These are phyloP conservation scores for Kitagawia praeruptora DNA, from an alignment of 129 eudicot genomes.

Conservation along the genomic window DNA sequence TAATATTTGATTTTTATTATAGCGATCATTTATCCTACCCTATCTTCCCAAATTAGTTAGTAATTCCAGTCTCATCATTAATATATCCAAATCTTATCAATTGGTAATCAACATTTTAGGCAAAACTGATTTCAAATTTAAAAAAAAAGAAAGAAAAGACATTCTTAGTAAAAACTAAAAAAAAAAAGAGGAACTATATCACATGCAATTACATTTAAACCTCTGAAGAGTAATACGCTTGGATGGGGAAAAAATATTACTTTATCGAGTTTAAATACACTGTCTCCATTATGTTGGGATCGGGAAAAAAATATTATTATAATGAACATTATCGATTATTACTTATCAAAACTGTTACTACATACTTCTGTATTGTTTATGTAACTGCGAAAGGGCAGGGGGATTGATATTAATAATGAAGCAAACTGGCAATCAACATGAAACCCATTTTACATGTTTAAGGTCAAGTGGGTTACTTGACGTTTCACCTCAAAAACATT, in stretches of 20 bases:
- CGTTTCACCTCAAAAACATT: neutral
- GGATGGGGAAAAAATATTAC: no score
- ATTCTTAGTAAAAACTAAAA: neutral
- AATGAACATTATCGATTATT: no score
- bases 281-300: no score
- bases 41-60: neutral
- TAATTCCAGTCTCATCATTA: no score
- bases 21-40: neutral
- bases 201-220: neutral
- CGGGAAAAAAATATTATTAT: no score
- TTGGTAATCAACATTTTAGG: no score
- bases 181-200: neutral
- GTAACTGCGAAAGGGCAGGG: neutral
- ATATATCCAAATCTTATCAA: no score
- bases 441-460: neutral
- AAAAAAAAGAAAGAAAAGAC: no score
- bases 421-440: neutral
- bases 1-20: neutral
- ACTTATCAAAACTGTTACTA: no score
- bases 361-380: neutral
- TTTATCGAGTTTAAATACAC: no score
- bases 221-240: no score
- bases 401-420: neutral
- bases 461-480: neutral
- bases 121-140: no score